These are phyloP conservation scores for Suillus fuscotomentosus DNA, from an alignment of 768 basidiomycete genomes.

Conservation along the genomic window DNA sequence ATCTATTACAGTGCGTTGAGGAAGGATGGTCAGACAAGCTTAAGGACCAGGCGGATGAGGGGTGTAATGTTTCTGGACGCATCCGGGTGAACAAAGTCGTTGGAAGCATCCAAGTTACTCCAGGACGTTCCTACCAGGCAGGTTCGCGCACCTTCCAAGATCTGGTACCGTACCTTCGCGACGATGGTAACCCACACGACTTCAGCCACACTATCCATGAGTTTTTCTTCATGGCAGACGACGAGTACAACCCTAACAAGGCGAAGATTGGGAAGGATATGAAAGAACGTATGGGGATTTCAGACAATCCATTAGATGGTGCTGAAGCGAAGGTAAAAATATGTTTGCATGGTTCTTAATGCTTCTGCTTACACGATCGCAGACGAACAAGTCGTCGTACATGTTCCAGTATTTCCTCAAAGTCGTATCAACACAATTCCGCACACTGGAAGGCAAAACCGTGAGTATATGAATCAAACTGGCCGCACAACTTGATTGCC, in stretches of 20 bases:
- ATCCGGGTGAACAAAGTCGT: slow-evolving; percentile 96
- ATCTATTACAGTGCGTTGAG: slow-evolving; percentile 65
- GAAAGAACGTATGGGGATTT: slow-evolving; percentile 72
- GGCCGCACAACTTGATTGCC: background rate
- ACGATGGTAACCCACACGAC: slow-evolving; percentile 86
- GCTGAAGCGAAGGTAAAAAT: slow-evolving; percentile 52
- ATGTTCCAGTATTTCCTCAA: slow-evolving; percentile 99
- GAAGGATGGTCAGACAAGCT: slow-evolving; percentile 97
- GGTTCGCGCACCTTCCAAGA: slow-evolving; percentile 78
- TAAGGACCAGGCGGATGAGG: slow-evolving; percentile 88
- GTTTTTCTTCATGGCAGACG: slow-evolving; percentile 77
- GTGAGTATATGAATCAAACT: slow-evolving; percentile 38
- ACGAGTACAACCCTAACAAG: slow-evolving; percentile 75
- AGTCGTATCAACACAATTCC: slow-evolving; percentile 94
- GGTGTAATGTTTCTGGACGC: slow-evolving; percentile 90
- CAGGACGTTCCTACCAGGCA: slow-evolving; percentile 92
- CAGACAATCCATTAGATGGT: slow-evolving; percentile 73
- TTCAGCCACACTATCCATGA: slow-evolving; percentile 87
- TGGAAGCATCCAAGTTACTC: slow-evolving; percentile 93
- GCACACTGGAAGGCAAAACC: slow-evolving; percentile 69
- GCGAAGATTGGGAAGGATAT: slow-evolving; percentile 57
- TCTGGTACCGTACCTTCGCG: slow-evolving; percentile 91
- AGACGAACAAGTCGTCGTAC: slow-evolving; percentile 80
- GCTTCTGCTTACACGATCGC: slow-evolving; percentile 6
- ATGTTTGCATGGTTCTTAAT: background rate